A percentile compares a stretch with the other conserved stretches of the same genome.
Conservation (phyloP, 257 asterid species). For the Petunia axillaris region DNA sequence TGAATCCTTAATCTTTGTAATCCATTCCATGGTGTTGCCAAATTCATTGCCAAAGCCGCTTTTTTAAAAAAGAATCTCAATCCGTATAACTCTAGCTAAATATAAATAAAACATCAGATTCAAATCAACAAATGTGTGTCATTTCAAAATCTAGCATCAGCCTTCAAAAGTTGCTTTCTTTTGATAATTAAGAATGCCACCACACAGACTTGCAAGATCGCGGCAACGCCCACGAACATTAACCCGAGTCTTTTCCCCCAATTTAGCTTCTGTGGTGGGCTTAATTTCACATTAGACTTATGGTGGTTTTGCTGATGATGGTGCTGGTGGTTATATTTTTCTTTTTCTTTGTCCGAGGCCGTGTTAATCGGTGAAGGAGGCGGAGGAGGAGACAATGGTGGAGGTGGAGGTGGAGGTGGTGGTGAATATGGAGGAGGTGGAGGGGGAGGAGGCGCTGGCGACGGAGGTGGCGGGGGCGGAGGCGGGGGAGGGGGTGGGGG, state of each 20-base stretch:
- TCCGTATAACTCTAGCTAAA: conserved; percentile 27
- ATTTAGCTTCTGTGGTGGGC: conserved; percentile 30
- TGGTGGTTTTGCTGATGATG: background rate
- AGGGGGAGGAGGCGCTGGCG: conserved; percentile 34
- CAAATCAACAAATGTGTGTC: background rate
- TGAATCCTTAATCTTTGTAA: conserved; percentile 7
- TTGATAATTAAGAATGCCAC: conserved; percentile 46
- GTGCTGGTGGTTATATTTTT: background rate
- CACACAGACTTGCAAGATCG: conserved; percentile 49
- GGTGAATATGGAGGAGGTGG: conserved; percentile 33
- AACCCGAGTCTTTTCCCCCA: conserved; percentile 49
- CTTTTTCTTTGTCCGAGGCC: background rate
- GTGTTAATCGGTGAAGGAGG: background rate
- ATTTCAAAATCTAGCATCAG: conserved; percentile 31
- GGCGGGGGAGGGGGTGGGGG: conserved; percentile 28
- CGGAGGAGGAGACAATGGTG: background rate
- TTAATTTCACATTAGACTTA: background rate
- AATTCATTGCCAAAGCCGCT: conserved; percentile 6
- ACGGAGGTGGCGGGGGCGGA: conserved; percentile 21
- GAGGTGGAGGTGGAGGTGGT: background rate
- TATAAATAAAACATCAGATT: conserved; percentile 18
- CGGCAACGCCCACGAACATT: conserved; percentile 43
- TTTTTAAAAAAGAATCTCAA: conserved; percentile 30
- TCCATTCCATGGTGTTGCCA: background rate
- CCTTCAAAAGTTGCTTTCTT: conserved; percentile 42